These are phyloP conservation scores for Gracilaria caudata DNA, from an alignment of 23 red algal genomes.

Conservation along the genomic window DNA sequence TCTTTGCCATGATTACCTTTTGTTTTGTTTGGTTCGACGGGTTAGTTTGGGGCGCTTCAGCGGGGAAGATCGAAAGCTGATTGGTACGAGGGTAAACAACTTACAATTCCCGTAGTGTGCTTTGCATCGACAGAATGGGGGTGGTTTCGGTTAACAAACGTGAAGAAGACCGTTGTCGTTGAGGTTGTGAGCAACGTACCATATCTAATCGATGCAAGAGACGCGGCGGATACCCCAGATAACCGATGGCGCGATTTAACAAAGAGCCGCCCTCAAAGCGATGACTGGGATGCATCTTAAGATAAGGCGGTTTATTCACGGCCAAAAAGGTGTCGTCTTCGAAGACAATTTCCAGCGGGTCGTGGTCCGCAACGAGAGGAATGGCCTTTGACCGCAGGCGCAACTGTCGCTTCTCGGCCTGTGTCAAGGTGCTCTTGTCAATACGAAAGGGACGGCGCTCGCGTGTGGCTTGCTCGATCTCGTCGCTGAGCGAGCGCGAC, in stretches of 20 bases:
- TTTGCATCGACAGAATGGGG: neutral
- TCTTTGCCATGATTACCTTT: conserved; percentile 66
- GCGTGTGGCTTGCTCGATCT: conserved; percentile 32
- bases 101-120: conserved; percentile 68
- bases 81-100: neutral
- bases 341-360: conserved; percentile 73
- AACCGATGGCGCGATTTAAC: conserved; percentile 66
- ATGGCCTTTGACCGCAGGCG: conserved; percentile 69
- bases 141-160: neutral
- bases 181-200: conserved; percentile 34
- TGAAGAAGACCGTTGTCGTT: neutral
- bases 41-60: neutral
- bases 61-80: too few species aligned
- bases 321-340: conserved; percentile 75
- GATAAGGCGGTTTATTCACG: conserved; percentile 68
- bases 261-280: conserved; percentile 72
- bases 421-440: conserved; percentile 52
- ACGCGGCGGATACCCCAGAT: conserved; percentile 43
- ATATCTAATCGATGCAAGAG: conserved; percentile 67
- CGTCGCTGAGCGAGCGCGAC: conserved; percentile 14
- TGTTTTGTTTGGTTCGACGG: neutral
- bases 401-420: conserved; percentile 45
- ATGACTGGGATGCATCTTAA: conserved; percentile 85
- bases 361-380: conserved; percentile 70
- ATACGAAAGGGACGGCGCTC: conserved; percentile 48